These are phyloP conservation scores for Yamadazyma jaroonii DNA, from an alignment of 1,139 yeast species.

Conservation along the genomic window DNA sequence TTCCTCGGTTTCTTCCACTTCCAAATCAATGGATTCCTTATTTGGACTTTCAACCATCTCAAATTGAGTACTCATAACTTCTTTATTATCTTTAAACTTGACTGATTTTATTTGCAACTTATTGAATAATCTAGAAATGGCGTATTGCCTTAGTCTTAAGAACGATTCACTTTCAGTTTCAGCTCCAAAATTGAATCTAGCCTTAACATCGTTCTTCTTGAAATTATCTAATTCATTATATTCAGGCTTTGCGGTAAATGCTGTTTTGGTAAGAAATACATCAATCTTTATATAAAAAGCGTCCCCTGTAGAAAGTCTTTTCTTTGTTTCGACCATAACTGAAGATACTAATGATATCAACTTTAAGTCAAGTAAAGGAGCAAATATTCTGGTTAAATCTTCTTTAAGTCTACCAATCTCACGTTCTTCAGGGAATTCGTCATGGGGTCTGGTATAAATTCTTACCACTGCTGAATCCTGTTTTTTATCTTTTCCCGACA, in stretches of 20 bases:
- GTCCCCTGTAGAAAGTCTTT: conserved; percentile 69
- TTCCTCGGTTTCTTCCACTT: not conserved
- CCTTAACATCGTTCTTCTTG: conserved; percentile 7
- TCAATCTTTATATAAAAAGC: conserved; percentile 62
- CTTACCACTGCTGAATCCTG: conserved; percentile 32
- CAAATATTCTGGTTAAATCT: conserved; percentile 63
- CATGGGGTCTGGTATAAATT: conserved; percentile 25
- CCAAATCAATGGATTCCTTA: not conserved
- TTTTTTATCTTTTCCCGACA: conserved; percentile 19
- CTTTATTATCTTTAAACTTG: conserved; percentile 8
- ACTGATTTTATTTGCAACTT: conserved; percentile 30
- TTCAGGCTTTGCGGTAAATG: conserved; percentile 36
- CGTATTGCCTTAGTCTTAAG: conserved; percentile 53
- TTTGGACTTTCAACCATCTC: conserved; percentile 2
- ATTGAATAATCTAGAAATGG: conserved; percentile 56
- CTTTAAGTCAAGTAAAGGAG: conserved; percentile 61
- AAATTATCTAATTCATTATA: conserved; percentile 11
- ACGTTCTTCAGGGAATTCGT: conserved; percentile 26
- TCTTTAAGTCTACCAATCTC: conserved; percentile 82
- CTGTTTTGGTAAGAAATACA: conserved; percentile 52
- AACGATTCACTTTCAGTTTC: conserved; percentile 58
- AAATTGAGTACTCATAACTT: conserved; percentile 10
- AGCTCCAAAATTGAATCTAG: conserved; percentile 21
- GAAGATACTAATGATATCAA: conserved; percentile 57
- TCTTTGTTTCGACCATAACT: conserved; percentile 56